Base-by-base conservation (phyloP, 2,329 filamentous ascomycete species). In the Exophiala calicioides region DNA sequence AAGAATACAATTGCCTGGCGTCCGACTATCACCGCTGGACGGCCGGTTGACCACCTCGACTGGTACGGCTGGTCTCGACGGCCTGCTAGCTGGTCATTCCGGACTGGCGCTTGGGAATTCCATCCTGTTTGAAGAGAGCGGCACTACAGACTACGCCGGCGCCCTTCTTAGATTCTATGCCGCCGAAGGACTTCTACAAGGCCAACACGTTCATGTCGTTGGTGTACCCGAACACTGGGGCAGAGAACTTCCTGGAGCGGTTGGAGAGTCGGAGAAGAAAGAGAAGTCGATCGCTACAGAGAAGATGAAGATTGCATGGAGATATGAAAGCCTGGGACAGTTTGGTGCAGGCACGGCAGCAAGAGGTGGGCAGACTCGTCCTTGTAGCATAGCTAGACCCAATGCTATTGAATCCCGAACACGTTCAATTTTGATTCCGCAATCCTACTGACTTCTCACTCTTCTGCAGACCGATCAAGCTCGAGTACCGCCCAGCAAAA, bases 221-320 rank as follows among this genome's bases (percentile, higher is more conserved):
- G 91, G 90, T 2, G 76, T 88, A 52, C 81, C 82, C 5, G 86
- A 93, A 52, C 74, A 77, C 35, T 97, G 93, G 93, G 81, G 83
- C 27, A 76, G 86, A 54, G 89, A 91, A 58, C 73, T 98, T 16
- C 93, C 93, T 3, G 91, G 86, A 0, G 66, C 94, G 24, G 76
- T 78, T 35, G 68, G 75, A 54, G 68, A 74, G 39, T 65, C 73
- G 24, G 69, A 75, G 58, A 64, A 75, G 23, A 71, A 74, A 24
- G 67, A 71, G 32, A 70, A 68, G 45, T 60, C 62, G 7, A 65
- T 62, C 31, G 61, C 65, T 56, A 75, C 77, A 10, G 86, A 91
- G 53, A 90, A 85, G 68, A 97, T 98, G 93, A 97, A 95, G 72
- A 98, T 98, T 72, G 93, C 93, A 3, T 98, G 93, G 93, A 80